Base-by-base conservation (phyloP, 2,329 filamentous ascomycete species). In the Colletotrichum agaves region DNA sequence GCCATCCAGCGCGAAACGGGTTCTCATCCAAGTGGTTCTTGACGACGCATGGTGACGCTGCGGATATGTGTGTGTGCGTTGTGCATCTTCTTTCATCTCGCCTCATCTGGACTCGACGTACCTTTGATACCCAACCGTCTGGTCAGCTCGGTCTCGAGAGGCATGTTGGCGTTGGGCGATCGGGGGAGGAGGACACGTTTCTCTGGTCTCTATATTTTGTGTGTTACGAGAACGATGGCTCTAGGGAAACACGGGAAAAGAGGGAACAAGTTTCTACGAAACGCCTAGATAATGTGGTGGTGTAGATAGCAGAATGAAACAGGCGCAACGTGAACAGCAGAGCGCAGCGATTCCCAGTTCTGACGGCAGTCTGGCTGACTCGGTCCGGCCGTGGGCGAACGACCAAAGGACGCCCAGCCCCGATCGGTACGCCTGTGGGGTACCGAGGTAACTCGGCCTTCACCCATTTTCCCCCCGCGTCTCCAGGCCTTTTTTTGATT, bases 91-190 rank as follows among this genome's bases (percentile, higher is more conserved):
- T 17, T 4, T 21, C 46, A 12, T 43, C 44, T n/a, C 19, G 33
- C 12, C 8, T 49, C 37, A 19, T 15, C 35, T 17, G 37, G 55
- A 27, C 37, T 52, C 33, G 55, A 69, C 74, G 62, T 77, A 82
- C 81, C 81, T 77, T 79, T 80, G 74, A 88, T 88, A 79, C 86
- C 86, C 74, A 88, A 83, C 52, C 81, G 82, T 75, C 85, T 83
- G 64, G 86, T 88, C 69, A 88, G 78, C 73, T 86, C 84, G 69
- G 86, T 88, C 71, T 86, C 76, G 78, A 88, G 84, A 74, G 87
- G 84, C 86, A 88, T 88, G 65, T 71, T 80, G 73, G 67, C 88
- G 67, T 71, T 80, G 73, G 67, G 61, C 69, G 39, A 17, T 43
- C 69, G 56, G 7, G 3, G 4, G 33, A 71, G 5, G 64, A n/a